A percentile compares a stretch with the other conserved stretches of the same genome.
Evolutionary conservation across 2,329 filamentous ascomycete species (phyloP).

Genomic region (Ophiostoma tasmaniense): DNA sequence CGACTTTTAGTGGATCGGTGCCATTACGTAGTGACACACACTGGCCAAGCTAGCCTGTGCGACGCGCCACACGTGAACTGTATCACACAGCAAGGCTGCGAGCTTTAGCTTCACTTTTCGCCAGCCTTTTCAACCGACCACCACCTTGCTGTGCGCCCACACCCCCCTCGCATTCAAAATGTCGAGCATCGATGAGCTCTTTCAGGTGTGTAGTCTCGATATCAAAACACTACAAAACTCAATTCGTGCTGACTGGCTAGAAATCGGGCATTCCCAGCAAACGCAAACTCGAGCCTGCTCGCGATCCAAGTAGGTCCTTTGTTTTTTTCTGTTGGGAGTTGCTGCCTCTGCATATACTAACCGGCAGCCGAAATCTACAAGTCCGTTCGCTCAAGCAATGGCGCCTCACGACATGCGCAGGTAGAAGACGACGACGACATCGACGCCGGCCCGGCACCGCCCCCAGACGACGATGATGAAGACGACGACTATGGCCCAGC

Average conservation of each 20-base stretch:
- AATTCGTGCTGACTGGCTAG: constrained; percentile 21
- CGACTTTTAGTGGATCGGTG: background rate
- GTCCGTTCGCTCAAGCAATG: constrained; percentile 37
- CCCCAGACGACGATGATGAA: constrained; percentile 40
- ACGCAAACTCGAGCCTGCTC: constrained; percentile 53
- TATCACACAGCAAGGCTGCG: background rate
- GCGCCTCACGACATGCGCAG: constrained; percentile 36
- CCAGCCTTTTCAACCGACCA: background rate
- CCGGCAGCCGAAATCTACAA: constrained; percentile 54
- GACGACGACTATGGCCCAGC: constrained; percentile 39
- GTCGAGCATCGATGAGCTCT: constrained; percentile 52
- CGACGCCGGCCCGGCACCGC: constrained; percentile 42
- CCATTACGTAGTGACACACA: background rate
- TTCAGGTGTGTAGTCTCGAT: constrained; percentile 36
- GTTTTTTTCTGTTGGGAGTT: background rate
- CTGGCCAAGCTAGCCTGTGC: background rate
- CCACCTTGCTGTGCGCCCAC: background rate
- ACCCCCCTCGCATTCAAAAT: constrained; percentile 28
- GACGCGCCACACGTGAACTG: background rate
- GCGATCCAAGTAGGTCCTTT: constrained; percentile 49
- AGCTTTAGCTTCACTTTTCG: constrained; percentile 1
- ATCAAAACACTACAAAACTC: background rate
- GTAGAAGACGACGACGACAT: constrained; percentile 39
- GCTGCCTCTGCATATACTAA: background rate
- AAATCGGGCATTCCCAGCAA: constrained; percentile 45